Base-by-base conservation (phyloP, 805 yeast genomes). In the Starmerella asiatica region DNA sequence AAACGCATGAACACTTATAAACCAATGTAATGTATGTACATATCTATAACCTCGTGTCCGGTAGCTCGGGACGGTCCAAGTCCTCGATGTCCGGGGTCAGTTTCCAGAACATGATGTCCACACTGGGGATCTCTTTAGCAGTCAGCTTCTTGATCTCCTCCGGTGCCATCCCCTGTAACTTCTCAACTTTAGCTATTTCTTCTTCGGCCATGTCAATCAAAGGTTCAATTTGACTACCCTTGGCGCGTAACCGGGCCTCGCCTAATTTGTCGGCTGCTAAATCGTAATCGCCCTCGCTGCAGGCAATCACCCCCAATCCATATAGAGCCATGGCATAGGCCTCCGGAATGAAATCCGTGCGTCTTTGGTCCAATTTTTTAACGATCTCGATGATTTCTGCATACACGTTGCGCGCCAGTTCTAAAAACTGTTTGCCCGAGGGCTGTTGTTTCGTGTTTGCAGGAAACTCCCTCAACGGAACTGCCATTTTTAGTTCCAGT, bases 301-400 rank as follows among this genome's bases (percentile, higher is more conserved):
- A 59, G 32, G 71, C 68, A 9, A 83, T 68, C 4, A 85, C 93
- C 2, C 95, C 97, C 30, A 82, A 64, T 0, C 94, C 93, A 54
- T 80, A 86, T 0, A 84, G 74, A 0, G 94, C 75, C 55, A 86
- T 64, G 0, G 93, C 91, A 31, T 79, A 74, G 1, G 80, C 73
- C 46, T 80, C 83, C 24, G 71, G 68, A 11, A 79, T 59, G 29
- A 49, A 37, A 14, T 41, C 44, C 3, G 45, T 35, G 14, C 56
- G 45, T 15, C 53, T 40, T 28, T 39, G 43, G 35, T 45, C 38
- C 17, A 49, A 38, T 5, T 37, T 21, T 16, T 43, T 34, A 14
- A 50, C 38, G 24, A 47, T 46, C 38, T 30, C 42, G 31, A 44
- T 39, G 34, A 38, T 51, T 45, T 37, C 51, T 34, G 27, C 42